phyloP scores from a whole-genome alignment of 176 grass and related monocot species.

The Puccinellia tenuiflora region DNA sequence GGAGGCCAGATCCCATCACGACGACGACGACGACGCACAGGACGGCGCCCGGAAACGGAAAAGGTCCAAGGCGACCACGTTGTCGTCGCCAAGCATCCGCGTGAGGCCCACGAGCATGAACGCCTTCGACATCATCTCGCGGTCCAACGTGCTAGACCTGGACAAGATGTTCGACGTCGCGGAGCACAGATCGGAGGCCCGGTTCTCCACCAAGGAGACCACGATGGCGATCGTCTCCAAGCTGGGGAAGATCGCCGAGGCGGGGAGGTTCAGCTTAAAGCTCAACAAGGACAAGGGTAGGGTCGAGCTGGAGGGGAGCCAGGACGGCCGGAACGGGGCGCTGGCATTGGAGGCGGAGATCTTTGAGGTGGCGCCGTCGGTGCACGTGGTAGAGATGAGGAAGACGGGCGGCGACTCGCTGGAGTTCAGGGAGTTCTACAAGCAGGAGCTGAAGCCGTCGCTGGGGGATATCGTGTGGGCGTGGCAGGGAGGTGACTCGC shows the following conservation, averaged over 20 bases:
- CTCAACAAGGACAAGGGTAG: slow-evolving; percentile 62
- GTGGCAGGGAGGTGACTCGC: slow-evolving; percentile 36
- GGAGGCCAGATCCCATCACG: not conserved
- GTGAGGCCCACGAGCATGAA: slow-evolving; percentile 62
- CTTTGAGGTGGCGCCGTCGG: slow-evolving; percentile 69
- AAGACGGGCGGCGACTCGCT: slow-evolving; percentile 63
- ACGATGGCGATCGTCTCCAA: slow-evolving; percentile 53
- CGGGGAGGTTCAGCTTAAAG: slow-evolving; percentile 34
- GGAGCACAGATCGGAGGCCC: slow-evolving; percentile 46
- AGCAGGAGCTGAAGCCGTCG: slow-evolving; percentile 65
- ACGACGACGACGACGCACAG: not conserved
- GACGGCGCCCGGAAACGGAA: slow-evolving; percentile 18
- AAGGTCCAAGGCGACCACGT: slow-evolving; percentile 22
- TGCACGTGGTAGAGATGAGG: slow-evolving; percentile 89
- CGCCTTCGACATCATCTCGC: slow-evolving; percentile 90
- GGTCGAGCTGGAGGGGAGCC: slow-evolving; percentile 69
- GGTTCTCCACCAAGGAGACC: slow-evolving; percentile 56
- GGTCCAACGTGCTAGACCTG: slow-evolving; percentile 65
- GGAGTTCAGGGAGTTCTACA: slow-evolving; percentile 77
- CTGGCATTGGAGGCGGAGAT: slow-evolving; percentile 73
- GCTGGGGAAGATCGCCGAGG: slow-evolving; percentile 76
- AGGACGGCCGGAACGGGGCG: slow-evolving; percentile 53
- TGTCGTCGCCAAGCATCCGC: slow-evolving; percentile 21
- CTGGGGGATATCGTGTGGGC: slow-evolving; percentile 41
- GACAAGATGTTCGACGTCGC: slow-evolving; percentile 58